A percentile compares a stretch with the other conserved stretches of the same genome.
Evolutionary conservation across 192 early-diverging fungal species (phyloP).

Genomic region (Podila epigama): DNA sequence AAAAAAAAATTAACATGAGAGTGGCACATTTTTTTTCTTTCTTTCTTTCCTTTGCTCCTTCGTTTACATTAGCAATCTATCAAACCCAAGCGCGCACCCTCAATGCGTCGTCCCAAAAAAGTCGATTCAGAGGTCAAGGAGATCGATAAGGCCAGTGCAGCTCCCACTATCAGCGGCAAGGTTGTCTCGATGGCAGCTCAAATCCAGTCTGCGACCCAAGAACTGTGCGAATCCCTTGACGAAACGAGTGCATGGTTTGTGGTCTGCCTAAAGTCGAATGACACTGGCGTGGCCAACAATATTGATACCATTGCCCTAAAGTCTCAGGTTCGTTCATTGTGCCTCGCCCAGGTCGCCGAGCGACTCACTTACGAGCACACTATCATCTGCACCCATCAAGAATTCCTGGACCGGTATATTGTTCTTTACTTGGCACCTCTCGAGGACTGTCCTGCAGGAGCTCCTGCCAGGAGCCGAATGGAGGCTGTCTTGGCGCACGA

Average conservation of each 20-base stretch:
- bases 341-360: conserved; percentile 71
- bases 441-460: conserved; percentile 38
- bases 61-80: conserved; percentile 54
- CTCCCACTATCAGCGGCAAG: conserved; percentile 43
- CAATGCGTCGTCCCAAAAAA: conserved; percentile 63
- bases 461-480: conserved; percentile 24
- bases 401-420: conserved; percentile 81
- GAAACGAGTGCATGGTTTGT: conserved; percentile 85
- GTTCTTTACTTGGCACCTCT: conserved; percentile 28
- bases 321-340: conserved; percentile 75
- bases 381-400: conserved; percentile 74
- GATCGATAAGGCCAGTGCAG: background rate
- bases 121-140: conserved; percentile 11
- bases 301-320: conserved; percentile 76
- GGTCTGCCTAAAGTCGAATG: conserved; percentile 79
- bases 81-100: conserved; percentile 73
- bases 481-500: conserved; percentile 20
- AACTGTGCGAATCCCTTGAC: conserved; percentile 73
- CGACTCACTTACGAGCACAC: conserved; percentile 77
- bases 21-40: background rate
- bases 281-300: conserved; percentile 61
- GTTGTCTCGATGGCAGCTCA: conserved; percentile 68
- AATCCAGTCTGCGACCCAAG: conserved; percentile 72
- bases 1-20: background rate
- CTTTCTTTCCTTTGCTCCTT: background rate